Base-by-base conservation (phyloP, 495 filamentous ascomycete genomes). In the Acidomyces sp. region DNA sequence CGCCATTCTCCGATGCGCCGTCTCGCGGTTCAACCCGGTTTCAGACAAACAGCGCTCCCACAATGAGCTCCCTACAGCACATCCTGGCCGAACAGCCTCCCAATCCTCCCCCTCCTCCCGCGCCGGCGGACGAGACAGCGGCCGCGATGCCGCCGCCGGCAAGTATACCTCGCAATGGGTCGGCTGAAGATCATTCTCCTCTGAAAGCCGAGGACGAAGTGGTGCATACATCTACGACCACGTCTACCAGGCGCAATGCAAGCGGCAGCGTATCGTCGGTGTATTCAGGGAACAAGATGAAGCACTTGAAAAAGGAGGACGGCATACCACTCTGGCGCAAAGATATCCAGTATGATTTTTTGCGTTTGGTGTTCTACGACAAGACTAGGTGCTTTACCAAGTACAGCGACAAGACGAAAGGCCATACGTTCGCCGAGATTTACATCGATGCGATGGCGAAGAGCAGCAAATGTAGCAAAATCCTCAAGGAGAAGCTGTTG, bases 401-500 rank as follows among this genome's bases (percentile, higher is more conserved):
- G 54, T 71, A 68, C 57, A 82, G 81, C 60, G 78, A 85, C 42
- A 65, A 68, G 32, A 69, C 74, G 34, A 71, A 71, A 49, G 77
- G 77, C 45, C 72, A 86, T 55, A 90, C 79, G 48, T 97, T 97
- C 55, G 85, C 90, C 21, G 85, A 97, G 60, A 72, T 96, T 34
- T 97, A 97, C 62, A 85, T 97, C 55, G 87, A 96, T 61, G 85
- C 88, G 29, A 97, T 97, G 90, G 86, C 92, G 5, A 71, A 85
- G 62, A 97, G 90, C 61, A 95, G 85, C 70, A 97, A 97, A 67
- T 95, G 87, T 21, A 96, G 90, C 64, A 95, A 96, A 62, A 92
- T 97, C 44, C 69, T 97, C 37, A 82, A 92, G 56, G 90, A 97
- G 52, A 97, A 97, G 67, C 72, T 97, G 49, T 75, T 94, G 53